A percentile compares a stretch with the other conserved stretches of the same genome.
Conservation (phyloP, 352 stramenopile species). For the Pythium rhizo-oryzae region DNA sequence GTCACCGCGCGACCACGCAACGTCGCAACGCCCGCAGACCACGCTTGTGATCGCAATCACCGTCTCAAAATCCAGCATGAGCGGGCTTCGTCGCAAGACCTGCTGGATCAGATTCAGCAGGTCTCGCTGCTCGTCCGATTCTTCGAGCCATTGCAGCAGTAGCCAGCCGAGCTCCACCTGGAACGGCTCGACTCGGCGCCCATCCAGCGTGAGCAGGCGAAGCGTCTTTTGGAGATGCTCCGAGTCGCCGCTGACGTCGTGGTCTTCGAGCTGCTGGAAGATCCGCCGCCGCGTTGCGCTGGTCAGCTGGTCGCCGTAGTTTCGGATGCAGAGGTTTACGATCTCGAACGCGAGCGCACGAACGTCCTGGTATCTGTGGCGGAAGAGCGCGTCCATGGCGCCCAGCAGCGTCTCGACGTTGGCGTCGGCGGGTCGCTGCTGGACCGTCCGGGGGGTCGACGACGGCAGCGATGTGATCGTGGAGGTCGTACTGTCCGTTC, state of each 20-base stretch:
- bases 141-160: slow-evolving; percentile 70
- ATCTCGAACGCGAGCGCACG: slow-evolving; percentile 77
- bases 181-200: slow-evolving; percentile 68
- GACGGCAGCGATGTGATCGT: not conserved
- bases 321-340: slow-evolving; percentile 61
- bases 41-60: slow-evolving; percentile 73
- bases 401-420: slow-evolving; percentile 52
- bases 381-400: slow-evolving; percentile 72
- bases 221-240: slow-evolving; percentile 64
- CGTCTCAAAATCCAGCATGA: slow-evolving; percentile 58
- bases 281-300: slow-evolving; percentile 48
- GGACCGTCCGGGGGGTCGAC: not conserved
- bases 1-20: slow-evolving; percentile 73
- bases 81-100: slow-evolving; percentile 63
- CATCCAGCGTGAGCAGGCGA: slow-evolving; percentile 65
- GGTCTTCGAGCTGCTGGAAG: slow-evolving; percentile 56
- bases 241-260: slow-evolving; percentile 54
- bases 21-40: slow-evolving; percentile 65
- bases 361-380: slow-evolving; percentile 69
- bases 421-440: slow-evolving; percentile 27
- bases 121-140: slow-evolving; percentile 82
- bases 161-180: slow-evolving; percentile 73
- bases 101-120: slow-evolving; percentile 74
- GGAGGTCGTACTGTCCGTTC: slow-evolving; percentile 8
- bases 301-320: slow-evolving; percentile 59